Percentiles rank a stretch among this genome's conserved stretches.
Conservation (phyloP, 1,284 basidiomycete species). For the Cerrena zonata region DNA sequence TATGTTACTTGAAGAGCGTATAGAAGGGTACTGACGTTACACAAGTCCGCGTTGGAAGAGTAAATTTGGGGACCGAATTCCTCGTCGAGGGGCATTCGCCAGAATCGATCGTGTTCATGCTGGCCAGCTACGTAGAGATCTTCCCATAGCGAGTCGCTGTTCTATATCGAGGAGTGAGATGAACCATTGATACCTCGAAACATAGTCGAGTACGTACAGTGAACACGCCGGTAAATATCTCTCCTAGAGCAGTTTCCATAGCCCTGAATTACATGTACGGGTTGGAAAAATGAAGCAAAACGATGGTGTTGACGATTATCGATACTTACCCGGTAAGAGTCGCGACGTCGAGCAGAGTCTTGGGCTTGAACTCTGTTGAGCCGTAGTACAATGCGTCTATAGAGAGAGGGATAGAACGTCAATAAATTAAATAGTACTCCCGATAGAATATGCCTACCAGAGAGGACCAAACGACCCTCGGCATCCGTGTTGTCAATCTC, state of each 20-base stretch:
- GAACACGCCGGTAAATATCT: conserved; percentile 75
- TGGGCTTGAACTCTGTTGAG: conserved; percentile 73
- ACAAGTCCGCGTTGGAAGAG: conserved; percentile 75
- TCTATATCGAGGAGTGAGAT: conserved; percentile 40
- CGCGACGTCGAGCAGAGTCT: conserved; percentile 81
- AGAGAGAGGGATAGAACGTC: conserved; percentile 5
- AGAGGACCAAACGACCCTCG: conserved; percentile 76
- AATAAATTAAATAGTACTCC: background rate
- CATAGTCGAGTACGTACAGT: conserved; percentile 44
- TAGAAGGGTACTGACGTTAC: conserved; percentile 52
- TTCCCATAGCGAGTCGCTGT: conserved; percentile 70
- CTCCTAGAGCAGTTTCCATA: conserved; percentile 64
- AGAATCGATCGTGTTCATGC: conserved; percentile 74
- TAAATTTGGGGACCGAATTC: conserved; percentile 75
- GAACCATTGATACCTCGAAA: too few relatives aligned
- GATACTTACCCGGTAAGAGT: conserved; percentile 68
- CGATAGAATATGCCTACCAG: conserved; percentile 37
- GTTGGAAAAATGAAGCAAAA: background rate
- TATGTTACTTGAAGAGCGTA: background rate
- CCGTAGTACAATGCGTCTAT: conserved; percentile 80
- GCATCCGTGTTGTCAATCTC: conserved; percentile 89
- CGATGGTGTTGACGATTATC: background rate
- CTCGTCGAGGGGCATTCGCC: conserved; percentile 81
- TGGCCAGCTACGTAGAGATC: conserved; percentile 67
- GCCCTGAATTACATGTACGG: conserved; percentile 41